These are phyloP conservation scores for Rhododendron kiyosumense DNA, from an alignment of 148 eudicot species.

Conservation along the genomic window DNA sequence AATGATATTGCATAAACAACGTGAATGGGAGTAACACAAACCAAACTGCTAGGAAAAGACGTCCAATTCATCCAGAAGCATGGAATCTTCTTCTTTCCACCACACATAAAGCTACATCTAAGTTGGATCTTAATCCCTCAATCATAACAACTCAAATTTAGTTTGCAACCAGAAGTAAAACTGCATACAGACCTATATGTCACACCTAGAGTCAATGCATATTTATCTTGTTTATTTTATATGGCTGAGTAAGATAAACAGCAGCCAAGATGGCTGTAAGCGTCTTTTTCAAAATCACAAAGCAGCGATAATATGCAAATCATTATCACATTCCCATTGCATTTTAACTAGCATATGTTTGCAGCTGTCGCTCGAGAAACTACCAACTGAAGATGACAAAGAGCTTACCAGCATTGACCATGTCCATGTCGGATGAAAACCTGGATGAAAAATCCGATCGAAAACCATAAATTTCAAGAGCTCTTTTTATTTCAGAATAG, in stretches of 20 bases:
- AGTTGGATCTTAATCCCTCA: background rate
- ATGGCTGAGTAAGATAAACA: background rate
- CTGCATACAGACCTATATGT: background rate
- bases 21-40: background rate
- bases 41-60: background rate
- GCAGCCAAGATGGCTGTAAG: background rate
- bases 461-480: constrained; percentile 75
- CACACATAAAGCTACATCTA: background rate
- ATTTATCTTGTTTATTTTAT: background rate
- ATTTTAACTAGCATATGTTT: background rate
- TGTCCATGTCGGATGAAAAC: constrained; percentile 21
- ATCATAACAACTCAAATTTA: background rate
- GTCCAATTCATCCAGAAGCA: background rate
- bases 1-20: background rate
- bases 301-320: background rate
- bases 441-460: constrained; percentile 28
- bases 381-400: background rate
- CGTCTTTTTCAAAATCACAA: background rate
- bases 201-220: background rate
- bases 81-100: background rate
- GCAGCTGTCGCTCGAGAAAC: background rate
- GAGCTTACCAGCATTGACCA: constrained; percentile 31
- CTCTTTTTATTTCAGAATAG: constrained; percentile 47
- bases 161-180: background rate
- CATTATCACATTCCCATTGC: background rate